Evolutionary conservation across 305 asterid species (phyloP), one percentile per base, ranked within the genome.

Genomic region (Solanum hybrid): DNA sequence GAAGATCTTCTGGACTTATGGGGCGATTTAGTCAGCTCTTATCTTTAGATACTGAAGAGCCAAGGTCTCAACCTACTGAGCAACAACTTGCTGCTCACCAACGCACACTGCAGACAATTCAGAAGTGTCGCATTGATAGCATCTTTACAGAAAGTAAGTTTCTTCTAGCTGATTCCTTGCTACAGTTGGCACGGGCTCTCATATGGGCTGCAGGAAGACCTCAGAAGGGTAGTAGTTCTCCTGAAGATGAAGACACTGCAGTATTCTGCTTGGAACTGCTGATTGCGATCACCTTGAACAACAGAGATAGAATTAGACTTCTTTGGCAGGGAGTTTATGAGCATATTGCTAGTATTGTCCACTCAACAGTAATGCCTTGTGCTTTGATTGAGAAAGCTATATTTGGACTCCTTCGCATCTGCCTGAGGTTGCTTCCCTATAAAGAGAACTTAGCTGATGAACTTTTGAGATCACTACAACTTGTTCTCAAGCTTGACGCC

Each of bases 241-340:
- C 75, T 17, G 89, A 87, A 75, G 89, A 87, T 90, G 91, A 90
- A 87, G 91, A 90, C 82, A 90, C 90, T 10, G 87, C 91, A 22
- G 88, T 90, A 7, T 89, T 86, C 85, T 89, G 89, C 89, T 78
- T 89, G 87, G 91, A 89, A 86, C 75, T 89, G 36, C 79, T 89
- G 38, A 89, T 89, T 78, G 89, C 91, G 29, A 89, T 89, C 46
- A 89, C 91, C 26, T 37, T 86, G 84, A 86, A 86, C 35, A 89
- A 89, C 82, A 81, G 89, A 71, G 91, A 89, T 78, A 51, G 91
- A 86, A 89, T 89, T 4, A 35, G 56, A 46, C 89, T 89, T 86
- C 89, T 89, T 38, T 89, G 89, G 91, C 89, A 86, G 79, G 91
- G 87, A 34, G 91, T 89, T 86, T 89, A 86, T 89, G 91, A 89